Conservation (phyloP, 1,139 yeast genomes). For the Saccharomyces hybrid region DNA sequence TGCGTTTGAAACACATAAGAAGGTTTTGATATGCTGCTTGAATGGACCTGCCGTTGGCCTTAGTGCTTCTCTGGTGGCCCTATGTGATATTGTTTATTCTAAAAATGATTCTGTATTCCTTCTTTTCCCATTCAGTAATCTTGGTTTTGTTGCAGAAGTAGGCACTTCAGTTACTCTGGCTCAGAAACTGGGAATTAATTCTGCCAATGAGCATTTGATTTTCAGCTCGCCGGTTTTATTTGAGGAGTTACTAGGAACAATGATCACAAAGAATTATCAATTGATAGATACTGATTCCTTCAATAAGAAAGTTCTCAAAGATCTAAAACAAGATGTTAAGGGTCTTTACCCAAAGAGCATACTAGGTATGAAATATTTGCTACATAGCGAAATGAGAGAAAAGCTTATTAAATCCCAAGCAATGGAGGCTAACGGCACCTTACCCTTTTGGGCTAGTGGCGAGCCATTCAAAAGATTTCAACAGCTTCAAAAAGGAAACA, state of each 20-base stretch:
- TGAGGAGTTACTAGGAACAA: slow-evolving; percentile 42
- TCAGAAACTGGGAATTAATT: slow-evolving; percentile 65
- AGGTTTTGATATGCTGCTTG: slow-evolving; percentile 65
- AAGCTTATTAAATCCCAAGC: slow-evolving; percentile 51
- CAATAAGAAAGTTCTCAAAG: slow-evolving; percentile 44
- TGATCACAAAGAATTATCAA: slow-evolving; percentile 51
- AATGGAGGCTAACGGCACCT: slow-evolving; percentile 60
- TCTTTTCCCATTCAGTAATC: slow-evolving; percentile 74
- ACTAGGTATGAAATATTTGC: slow-evolving; percentile 52
- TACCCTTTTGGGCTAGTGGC: slow-evolving; percentile 52
- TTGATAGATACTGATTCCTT: slow-evolving; percentile 48
- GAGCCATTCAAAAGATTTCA: slow-evolving; percentile 5
- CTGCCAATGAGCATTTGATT: slow-evolving; percentile 67
- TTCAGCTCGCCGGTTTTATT: slow-evolving; percentile 61
- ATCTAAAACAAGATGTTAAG: slow-evolving; percentile 41
- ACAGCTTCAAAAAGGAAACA: slow-evolving; percentile 1
- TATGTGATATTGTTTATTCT: slow-evolving; percentile 71
- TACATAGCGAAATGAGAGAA: slow-evolving; percentile 38
- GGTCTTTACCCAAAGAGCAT: slow-evolving; percentile 53
- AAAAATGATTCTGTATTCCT: slow-evolving; percentile 54
- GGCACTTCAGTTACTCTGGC: slow-evolving; percentile 67
- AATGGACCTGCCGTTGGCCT: slow-evolving; percentile 89
- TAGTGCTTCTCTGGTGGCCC: slow-evolving; percentile 62
- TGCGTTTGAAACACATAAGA: slow-evolving; percentile 63
- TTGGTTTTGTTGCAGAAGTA: slow-evolving; percentile 83